Base-by-base conservation (phyloP, 768 basidiomycete species). In the Termitomyces sp. region DNA sequence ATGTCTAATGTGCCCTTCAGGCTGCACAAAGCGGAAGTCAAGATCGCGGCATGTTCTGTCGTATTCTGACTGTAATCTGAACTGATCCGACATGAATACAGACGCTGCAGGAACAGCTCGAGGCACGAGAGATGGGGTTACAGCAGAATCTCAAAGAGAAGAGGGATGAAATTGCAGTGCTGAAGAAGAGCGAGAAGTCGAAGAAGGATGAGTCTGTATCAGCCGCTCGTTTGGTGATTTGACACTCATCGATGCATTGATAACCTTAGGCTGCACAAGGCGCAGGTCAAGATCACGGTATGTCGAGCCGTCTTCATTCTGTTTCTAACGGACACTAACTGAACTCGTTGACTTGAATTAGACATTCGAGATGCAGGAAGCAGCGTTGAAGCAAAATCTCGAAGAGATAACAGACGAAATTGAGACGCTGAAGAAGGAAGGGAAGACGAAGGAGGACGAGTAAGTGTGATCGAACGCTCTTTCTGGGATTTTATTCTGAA, bases 51-150 rank as follows among this genome's bases (percentile, higher is more conserved):
- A 27, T 16, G 44, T 41, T 25, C 19, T 19, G 6, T 16, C 11
- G 1, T 19, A n/a, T 25, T 2, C 19, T 12, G 1, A 40, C n/a
- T 1, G 16, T 21, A 5, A 8, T 16, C 12, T 32, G 5, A 4
- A 9, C 12, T 42, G 5, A 42, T 54, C 12, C 11, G 3, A 1
- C 11, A 38, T 41, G 34, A 5, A 38, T 7, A 1, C 23, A 56
- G 59, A 29, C 27, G 23, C 37, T 40, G 19, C 59, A 68, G 48
- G 65, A 66, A 42, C 59, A 62, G 25, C 77, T 75, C 51, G 78
- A 82, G 17, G 76, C 78, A 21, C 80, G 82, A 19, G 66, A 71
- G 7, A 67, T 74, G 2, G 71, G 75, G 2, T 61, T 81, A 35
- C 68, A 71, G n/a, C 63, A 77, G 21, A 75, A 25, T 40, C 4